Conservation (phyloP, 768 basidiomycete species). For the Xanthoconium purpureum region DNA sequence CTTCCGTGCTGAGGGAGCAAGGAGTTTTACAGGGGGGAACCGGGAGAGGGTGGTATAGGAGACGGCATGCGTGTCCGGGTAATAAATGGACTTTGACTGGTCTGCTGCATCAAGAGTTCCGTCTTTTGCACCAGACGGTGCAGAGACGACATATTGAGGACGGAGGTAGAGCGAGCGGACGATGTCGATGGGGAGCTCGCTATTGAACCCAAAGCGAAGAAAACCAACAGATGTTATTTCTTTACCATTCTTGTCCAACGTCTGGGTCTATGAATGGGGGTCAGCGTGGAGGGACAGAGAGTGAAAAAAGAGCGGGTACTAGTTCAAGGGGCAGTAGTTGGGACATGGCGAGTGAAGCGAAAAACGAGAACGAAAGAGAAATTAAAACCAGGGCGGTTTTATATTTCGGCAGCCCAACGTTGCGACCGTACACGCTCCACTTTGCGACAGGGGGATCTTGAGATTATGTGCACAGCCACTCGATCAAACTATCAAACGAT, state of each 20-base stretch:
- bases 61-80: constrained; percentile 75
- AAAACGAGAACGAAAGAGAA: neutral
- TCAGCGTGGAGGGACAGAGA: constrained; percentile 1
- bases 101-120: constrained; percentile 40
- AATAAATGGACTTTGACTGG: constrained; percentile 84
- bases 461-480: constrained; percentile 11
- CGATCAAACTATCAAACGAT: neutral
- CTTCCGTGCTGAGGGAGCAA: constrained; percentile 75
- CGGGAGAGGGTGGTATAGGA: constrained; percentile 90
- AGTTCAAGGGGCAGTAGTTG: constrained; percentile 17
- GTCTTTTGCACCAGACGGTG: constrained; percentile 38
- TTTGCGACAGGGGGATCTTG: neutral
- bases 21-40: constrained; percentile 89
- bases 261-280: constrained; percentile 45
- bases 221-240: constrained; percentile 81
- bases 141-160: constrained; percentile 64
- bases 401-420: neutral
- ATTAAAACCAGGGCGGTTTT: neutral
- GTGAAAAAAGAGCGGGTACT: constrained; percentile 7
- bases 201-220: constrained; percentile 87
- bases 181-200: constrained; percentile 72
- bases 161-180: constrained; percentile 88
- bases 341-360: constrained; percentile 18
- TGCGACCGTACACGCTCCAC: neutral
- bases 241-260: constrained; percentile 69